These are phyloP conservation scores for Solanum tarijense DNA, from an alignment of 257 asterid genomes.

Conservation along the genomic window DNA sequence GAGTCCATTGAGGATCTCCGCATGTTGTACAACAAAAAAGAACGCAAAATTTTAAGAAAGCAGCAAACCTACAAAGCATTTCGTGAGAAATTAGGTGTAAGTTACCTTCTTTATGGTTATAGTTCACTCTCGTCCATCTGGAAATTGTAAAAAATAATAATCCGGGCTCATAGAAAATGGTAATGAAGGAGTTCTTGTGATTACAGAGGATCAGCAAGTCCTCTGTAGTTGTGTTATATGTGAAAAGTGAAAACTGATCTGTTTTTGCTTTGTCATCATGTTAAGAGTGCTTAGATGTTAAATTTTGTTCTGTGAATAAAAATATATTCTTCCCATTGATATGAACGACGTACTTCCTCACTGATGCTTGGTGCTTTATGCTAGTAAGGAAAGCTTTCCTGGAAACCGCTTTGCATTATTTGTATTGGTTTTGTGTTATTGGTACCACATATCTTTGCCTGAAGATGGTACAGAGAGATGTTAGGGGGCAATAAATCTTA, in stretches of 20 bases:
- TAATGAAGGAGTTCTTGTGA: neutral
- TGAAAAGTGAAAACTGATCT: neutral
- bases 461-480: neutral
- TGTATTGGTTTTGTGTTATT: neutral
- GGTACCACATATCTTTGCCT: neutral
- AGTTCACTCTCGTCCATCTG: neutral
- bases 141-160: neutral
- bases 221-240: neutral
- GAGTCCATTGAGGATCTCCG: slow-evolving; percentile 82
- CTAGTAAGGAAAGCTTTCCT: neutral
- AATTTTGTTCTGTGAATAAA: neutral
- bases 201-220: neutral
- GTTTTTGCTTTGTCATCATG: neutral
- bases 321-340: neutral
- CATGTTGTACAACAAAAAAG: slow-evolving; percentile 47
- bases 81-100: slow-evolving; percentile 59
- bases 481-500: neutral
- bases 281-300: neutral
- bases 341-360: neutral
- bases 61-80: slow-evolving; percentile 53
- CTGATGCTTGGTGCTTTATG: neutral
- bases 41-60: slow-evolving; percentile 57
- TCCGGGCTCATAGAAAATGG: neutral
- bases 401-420: neutral
- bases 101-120: slow-evolving; percentile 14